Evolutionary conservation across 305 asterid genomes (phyloP).

Genomic region (Andrographis paniculata): DNA sequence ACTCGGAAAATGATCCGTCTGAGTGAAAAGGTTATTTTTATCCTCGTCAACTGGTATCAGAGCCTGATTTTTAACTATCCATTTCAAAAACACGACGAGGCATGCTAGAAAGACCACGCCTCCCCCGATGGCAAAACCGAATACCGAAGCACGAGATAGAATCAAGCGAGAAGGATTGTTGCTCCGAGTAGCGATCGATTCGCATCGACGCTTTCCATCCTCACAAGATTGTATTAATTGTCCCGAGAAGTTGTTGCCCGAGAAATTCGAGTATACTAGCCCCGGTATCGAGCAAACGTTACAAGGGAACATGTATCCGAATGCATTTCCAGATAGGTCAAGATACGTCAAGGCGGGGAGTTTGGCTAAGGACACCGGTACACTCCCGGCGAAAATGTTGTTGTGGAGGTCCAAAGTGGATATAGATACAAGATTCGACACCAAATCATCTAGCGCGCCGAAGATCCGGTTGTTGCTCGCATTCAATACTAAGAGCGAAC

Average conservation of each 20-base stretch:
- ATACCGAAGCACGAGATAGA: conserved; percentile 20
- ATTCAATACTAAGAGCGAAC: conserved; percentile 52
- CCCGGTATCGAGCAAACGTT: conserved; percentile 49
- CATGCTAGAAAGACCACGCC: too few relatives aligned
- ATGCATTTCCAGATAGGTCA: conserved; percentile 58
- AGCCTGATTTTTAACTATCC: too few relatives aligned
- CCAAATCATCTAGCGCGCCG: conserved; percentile 36
- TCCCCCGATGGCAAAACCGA: too few relatives aligned
- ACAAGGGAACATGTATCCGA: conserved; percentile 51
- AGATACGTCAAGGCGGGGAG: conserved; percentile 61
- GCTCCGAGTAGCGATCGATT: too few relatives aligned
- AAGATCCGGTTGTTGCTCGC: conserved; percentile 52
- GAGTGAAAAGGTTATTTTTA: too few relatives aligned
- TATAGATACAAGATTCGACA: conserved; percentile 47
- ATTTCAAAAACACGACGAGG: too few relatives aligned
- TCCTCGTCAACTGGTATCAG: too few relatives aligned
- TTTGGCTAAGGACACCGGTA: conserved; percentile 48
- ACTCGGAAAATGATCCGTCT: too few relatives aligned
- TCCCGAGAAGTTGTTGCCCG: conserved; percentile 46
- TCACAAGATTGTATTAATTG: conserved; percentile 36
- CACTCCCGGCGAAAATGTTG: conserved; percentile 40
- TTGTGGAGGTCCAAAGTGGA: conserved; percentile 60
- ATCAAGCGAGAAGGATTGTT: conserved; percentile 16
- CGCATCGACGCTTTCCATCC: conserved; percentile 24
- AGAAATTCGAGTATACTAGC: conserved; percentile 48